A percentile compares a stretch with the other conserved stretches of the same genome.
Evolutionary conservation across 2,329 filamentous ascomycete species (phyloP).

Genomic region (Fonsecaea erecta): DNA sequence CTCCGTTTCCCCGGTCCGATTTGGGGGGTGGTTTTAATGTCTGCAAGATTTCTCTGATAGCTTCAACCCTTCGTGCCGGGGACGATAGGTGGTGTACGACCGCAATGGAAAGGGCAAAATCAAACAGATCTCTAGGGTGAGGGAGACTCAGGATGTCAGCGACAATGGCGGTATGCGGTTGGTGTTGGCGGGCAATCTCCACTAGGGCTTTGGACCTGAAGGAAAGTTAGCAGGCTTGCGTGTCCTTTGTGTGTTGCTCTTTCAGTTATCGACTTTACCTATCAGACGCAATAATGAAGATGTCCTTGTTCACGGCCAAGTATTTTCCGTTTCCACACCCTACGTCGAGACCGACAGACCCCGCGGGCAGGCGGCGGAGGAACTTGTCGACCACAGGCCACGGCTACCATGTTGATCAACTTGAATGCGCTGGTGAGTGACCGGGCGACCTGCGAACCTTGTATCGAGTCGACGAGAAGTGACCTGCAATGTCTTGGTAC

Average conservation of each 20-base stretch:
- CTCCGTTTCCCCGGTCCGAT: background rate
- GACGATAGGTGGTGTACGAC: slow-evolving; percentile 94
- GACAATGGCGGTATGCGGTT: slow-evolving; percentile 71
- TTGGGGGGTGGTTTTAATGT: slow-evolving; percentile 56
- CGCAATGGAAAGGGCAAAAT: slow-evolving; percentile 93
- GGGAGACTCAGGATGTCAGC: slow-evolving; percentile 85
- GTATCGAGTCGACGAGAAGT: slow-evolving; percentile 61
- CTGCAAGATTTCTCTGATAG: slow-evolving; percentile 71
- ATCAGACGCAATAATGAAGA: slow-evolving; percentile 86
- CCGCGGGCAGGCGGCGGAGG: slow-evolving; percentile 66
- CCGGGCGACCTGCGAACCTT: slow-evolving; percentile 55
- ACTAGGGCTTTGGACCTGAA: slow-evolving; percentile 63
- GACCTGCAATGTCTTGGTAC: slow-evolving; percentile 66
- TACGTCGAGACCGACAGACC: slow-evolving; percentile 83
- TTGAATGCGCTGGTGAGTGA: slow-evolving; percentile 10
- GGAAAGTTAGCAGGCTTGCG: slow-evolving; percentile 17
- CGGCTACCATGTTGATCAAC: slow-evolving; percentile 57
- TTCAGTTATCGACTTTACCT: slow-evolving; percentile 58
- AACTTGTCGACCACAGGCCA: slow-evolving; percentile 92
- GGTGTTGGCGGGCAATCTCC: slow-evolving; percentile 61
- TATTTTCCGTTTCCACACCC: slow-evolving; percentile 99
- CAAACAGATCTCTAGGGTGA: slow-evolving; percentile 68
- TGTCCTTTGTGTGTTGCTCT: too few relatives aligned
- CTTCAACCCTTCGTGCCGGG: slow-evolving; percentile 70
- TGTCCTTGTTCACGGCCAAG: slow-evolving; percentile 72